These are phyloP conservation scores for Fusarium irregulare DNA, from an alignment of 2,329 filamentous ascomycete genomes.

Conservation along the genomic window DNA sequence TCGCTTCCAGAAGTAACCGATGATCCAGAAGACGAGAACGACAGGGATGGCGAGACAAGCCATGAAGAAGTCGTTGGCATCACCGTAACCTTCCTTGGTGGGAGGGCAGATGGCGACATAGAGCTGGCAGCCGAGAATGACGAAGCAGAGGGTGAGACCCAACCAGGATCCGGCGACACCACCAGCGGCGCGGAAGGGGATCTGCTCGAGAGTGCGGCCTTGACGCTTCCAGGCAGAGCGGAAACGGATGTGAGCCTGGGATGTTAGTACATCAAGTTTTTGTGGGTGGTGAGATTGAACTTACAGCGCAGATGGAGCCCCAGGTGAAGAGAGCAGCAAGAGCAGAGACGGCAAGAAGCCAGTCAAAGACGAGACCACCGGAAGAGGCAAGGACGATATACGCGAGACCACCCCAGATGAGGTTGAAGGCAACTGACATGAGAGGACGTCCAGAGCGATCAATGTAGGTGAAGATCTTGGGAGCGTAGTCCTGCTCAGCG, in stretches of 20 bases:
- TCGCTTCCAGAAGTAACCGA: slow-evolving; percentile 74
- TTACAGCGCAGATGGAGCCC: slow-evolving; percentile 68
- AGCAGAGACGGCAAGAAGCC: slow-evolving; percentile 73
- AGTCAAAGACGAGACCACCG: slow-evolving; percentile 67
- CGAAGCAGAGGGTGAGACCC: slow-evolving; percentile 66
- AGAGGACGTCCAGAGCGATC: slow-evolving; percentile 65
- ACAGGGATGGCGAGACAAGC: slow-evolving; percentile 65
- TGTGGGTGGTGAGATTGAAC: neutral
- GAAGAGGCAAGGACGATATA: slow-evolving; percentile 59
- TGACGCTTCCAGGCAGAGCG: slow-evolving; percentile 68
- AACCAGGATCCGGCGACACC: slow-evolving; percentile 72
- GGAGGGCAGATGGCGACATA: slow-evolving; percentile 61
- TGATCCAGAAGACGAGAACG: slow-evolving; percentile 64
- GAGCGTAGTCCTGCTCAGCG: slow-evolving; percentile 66
- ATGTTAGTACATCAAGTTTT: neutral
- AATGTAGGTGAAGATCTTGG: slow-evolving; percentile 64
- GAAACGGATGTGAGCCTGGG: slow-evolving; percentile 70
- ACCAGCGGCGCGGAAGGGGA: slow-evolving; percentile 70
- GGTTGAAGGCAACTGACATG: slow-evolving; percentile 56
- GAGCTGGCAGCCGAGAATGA: slow-evolving; percentile 65
- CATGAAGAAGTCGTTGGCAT: slow-evolving; percentile 65
- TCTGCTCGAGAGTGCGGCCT: slow-evolving; percentile 70
- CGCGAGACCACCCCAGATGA: slow-evolving; percentile 61
- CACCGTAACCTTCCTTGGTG: slow-evolving; percentile 45
- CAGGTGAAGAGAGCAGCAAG: slow-evolving; percentile 73